These are phyloP conservation scores for Chaetomium sp. DNA, from an alignment of 2,329 filamentous ascomycete species.

Conservation along the genomic window DNA sequence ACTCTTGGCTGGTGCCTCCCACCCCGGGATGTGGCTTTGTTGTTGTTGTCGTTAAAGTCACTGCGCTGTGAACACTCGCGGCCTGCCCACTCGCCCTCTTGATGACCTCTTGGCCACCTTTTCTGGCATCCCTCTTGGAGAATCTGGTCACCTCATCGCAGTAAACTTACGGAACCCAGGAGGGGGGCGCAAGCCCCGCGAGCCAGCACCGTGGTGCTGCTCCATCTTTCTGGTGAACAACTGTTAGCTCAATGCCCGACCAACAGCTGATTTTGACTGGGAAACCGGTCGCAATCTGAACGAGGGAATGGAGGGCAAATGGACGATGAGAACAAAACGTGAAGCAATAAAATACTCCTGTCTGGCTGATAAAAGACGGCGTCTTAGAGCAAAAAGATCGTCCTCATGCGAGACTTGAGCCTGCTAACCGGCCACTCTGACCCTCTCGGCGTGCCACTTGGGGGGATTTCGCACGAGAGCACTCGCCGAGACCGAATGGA, in stretches of 20 bases:
- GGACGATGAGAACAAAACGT: not conserved
- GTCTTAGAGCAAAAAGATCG: slow-evolving; percentile 10
- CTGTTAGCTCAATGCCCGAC: slow-evolving; percentile 8
- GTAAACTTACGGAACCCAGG: slow-evolving; percentile 24
- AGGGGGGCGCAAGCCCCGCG: slow-evolving; percentile 12
- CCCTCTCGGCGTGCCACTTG: not conserved
- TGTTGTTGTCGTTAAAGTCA: not conserved
- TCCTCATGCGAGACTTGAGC: not conserved
- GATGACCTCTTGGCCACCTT: not conserved
- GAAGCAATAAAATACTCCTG: not conserved
- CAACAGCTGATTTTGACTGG: not conserved
- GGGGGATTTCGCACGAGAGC: not conserved
- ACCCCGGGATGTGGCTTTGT: not conserved
- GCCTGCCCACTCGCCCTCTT: not conserved
- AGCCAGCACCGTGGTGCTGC: slow-evolving; percentile 4
- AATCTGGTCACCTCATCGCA: not conserved
- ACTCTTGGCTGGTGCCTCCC: not conserved
- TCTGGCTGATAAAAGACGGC: not conserved
- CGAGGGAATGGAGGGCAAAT: not conserved
- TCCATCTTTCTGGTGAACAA: slow-evolving; percentile 6
- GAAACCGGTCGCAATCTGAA: not conserved
- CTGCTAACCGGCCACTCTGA: not conserved
- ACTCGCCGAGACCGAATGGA: not conserved
- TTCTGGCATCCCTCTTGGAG: not conserved
- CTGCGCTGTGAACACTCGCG: not conserved